These are phyloP conservation scores for Podaxis pistillaris DNA, from an alignment of 768 basidiomycete species.

Conservation along the genomic window DNA sequence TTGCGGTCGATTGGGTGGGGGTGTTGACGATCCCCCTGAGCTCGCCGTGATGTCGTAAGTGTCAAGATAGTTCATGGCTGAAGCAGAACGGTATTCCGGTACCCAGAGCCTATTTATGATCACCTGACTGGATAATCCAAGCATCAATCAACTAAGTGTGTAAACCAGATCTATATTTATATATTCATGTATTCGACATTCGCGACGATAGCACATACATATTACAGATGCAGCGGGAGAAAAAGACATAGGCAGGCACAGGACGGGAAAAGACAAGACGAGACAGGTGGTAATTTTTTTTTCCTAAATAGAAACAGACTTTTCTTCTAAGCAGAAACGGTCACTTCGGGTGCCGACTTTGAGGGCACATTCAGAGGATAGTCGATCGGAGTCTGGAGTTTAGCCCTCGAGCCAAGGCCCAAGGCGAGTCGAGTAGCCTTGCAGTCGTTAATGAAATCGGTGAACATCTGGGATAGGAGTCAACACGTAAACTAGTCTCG, in stretches of 20 bases:
- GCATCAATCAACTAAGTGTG: background rate
- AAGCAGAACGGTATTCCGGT: conserved; percentile 2
- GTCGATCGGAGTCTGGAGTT: conserved; percentile 20
- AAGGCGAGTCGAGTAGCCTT: conserved; percentile 48
- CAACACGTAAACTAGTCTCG: background rate
- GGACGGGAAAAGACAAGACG: background rate
- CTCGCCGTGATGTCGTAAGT: conserved; percentile 57
- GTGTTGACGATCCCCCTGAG: conserved; percentile 38
- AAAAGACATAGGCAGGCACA: conserved; percentile 1
- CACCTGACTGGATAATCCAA: conserved; percentile 11
- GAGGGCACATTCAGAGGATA: conserved; percentile 23
- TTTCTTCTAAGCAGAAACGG: conserved; percentile 16
- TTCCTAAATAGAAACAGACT: background rate
- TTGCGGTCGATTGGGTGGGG: conserved; percentile 26
- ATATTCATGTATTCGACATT: background rate
- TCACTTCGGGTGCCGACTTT: conserved; percentile 17
- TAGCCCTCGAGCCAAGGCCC: conserved; percentile 18
- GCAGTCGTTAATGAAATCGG: conserved; percentile 86
- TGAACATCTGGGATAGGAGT: conserved; percentile 71
- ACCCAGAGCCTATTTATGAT: background rate
- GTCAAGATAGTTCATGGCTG: conserved; percentile 73
- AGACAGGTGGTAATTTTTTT: background rate
- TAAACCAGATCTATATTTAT: background rate
- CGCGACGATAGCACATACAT: background rate
- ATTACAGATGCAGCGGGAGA: background rate